Conservation (phyloP, 2,329 filamentous ascomycete genomes). For the Aureobasidium sp. region DNA sequence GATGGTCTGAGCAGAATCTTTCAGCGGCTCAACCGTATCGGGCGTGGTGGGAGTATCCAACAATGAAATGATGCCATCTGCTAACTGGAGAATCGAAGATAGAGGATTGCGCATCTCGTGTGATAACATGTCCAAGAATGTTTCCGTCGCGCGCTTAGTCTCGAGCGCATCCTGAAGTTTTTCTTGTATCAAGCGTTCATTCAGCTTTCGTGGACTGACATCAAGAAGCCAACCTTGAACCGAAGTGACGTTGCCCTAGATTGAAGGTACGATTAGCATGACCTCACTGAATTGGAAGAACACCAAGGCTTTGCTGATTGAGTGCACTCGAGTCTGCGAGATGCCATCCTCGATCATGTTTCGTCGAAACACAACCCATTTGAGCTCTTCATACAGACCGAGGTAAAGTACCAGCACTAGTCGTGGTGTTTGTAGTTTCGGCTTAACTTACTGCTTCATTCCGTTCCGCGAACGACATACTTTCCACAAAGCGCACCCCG, state of each 20-base stretch:
- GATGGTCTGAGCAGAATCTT: constrained; percentile 24
- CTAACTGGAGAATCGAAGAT: constrained; percentile 32
- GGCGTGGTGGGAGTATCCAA: constrained; percentile 15
- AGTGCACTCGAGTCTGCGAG: too few species aligned
- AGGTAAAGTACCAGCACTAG: too few species aligned
- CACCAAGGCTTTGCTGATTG: too few species aligned
- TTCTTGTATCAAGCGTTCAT: constrained; percentile 16
- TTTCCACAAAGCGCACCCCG: background rate
- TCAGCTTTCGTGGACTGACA: background rate
- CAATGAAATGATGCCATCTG: constrained; percentile 32
- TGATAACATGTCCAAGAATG: constrained; percentile 27
- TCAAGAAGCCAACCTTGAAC: constrained; percentile 3
- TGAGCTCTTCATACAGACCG: too few species aligned
- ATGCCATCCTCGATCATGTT: too few species aligned
- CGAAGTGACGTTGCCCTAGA: background rate
- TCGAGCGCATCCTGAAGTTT: constrained; percentile 30
- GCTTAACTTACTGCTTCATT: background rate
- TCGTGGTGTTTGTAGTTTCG: too few species aligned
- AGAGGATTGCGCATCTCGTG: constrained; percentile 39
- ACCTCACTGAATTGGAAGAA: too few species aligned
- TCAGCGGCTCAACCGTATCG: constrained; percentile 5
- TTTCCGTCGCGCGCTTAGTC: constrained; percentile 26
- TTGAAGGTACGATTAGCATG: too few species aligned
- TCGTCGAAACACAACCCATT: too few species aligned
- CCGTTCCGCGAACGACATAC: background rate